Evolutionary conservation across 1,284 basidiomycete species (phyloP).

Genomic region (Laetiporus sulphureus): DNA sequence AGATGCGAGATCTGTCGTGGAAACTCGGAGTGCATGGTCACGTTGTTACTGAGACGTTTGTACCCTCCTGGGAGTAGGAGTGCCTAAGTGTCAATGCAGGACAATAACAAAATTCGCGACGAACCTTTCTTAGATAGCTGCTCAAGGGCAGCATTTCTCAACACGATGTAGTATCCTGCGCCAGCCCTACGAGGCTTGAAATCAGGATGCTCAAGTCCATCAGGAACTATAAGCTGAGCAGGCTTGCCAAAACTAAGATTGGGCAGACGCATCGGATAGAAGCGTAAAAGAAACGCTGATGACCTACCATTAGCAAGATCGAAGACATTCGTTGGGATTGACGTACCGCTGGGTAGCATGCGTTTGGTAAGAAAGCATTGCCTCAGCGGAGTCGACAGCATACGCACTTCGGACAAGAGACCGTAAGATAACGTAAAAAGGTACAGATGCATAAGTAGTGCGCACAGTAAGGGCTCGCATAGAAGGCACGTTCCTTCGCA

Average conservation of each 20-base stretch:
- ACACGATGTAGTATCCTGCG: constrained; percentile 41
- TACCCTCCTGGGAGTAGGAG: constrained; percentile 5
- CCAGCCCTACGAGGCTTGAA: constrained; percentile 42
- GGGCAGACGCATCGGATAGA: constrained; percentile 42
- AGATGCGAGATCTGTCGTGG: constrained; percentile 52
- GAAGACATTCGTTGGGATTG: neutral
- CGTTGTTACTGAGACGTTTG: constrained; percentile 4
- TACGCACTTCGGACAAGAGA: constrained; percentile 44
- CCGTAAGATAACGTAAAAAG: neutral
- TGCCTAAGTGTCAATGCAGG: too few relatives aligned
- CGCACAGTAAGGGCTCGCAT: constrained; percentile 71
- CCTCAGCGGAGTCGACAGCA: constrained; percentile 59
- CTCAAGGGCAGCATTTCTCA: too few relatives aligned
- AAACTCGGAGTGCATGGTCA: constrained; percentile 32
- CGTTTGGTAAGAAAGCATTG: constrained; percentile 43
- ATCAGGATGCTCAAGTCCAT: constrained; percentile 61
- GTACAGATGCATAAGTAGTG: neutral
- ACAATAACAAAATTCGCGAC: neutral
- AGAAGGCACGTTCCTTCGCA: constrained; percentile 53
- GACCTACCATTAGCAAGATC: neutral
- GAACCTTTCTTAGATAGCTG: constrained; percentile 33
- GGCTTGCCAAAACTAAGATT: constrained; percentile 12
- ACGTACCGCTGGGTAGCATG: constrained; percentile 51
- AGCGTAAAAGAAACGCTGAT: constrained; percentile 61
- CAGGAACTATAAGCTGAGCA: constrained; percentile 41